Percentiles rank a stretch among this genome's conserved stretches.
phyloP scores from a whole-genome alignment of 371 early-diverging fungal species.

The Mycotypha africana region DNA sequence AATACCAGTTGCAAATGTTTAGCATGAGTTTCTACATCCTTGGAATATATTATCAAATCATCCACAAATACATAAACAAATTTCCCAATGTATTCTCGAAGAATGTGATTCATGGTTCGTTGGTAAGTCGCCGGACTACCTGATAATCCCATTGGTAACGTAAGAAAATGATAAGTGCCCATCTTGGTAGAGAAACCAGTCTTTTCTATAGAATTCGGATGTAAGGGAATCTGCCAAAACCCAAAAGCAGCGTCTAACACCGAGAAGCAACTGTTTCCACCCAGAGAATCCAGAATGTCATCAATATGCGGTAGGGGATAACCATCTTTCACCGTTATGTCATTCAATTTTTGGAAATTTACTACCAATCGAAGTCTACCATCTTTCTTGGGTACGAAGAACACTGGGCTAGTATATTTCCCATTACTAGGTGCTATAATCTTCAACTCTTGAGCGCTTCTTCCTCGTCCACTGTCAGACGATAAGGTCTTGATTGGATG shows the following conservation, averaged over 20 bases:
- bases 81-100: conserved; percentile 24
- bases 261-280: neutral
- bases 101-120: conserved; percentile 25
- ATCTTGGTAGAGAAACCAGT: conserved; percentile 46
- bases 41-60: conserved; percentile 36
- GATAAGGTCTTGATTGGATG: conserved; percentile 4
- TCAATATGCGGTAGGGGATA: conserved; percentile 40
- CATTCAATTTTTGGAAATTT: conserved; percentile 27
- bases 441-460: neutral
- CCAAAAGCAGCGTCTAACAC: conserved; percentile 19
- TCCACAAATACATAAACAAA: conserved; percentile 46
- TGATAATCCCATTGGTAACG: conserved; percentile 51
- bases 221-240: conserved; percentile 32
- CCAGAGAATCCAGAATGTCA: conserved; percentile 24
- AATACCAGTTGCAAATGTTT: conserved; percentile 31
- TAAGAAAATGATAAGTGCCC: conserved; percentile 42
- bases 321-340: conserved; percentile 22
- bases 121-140: conserved; percentile 46
- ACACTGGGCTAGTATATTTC: conserved; percentile 22
- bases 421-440: conserved; percentile 10
- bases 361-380: conserved; percentile 25
- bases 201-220: conserved; percentile 21
- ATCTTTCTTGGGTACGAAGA: conserved; percentile 45
- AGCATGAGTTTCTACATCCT: conserved; percentile 28
- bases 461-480: conserved; percentile 7